Evolutionary conservation across 177 flowering plant genomes (phyloP).

Genomic region (Tripterygium wilfordii): DNA sequence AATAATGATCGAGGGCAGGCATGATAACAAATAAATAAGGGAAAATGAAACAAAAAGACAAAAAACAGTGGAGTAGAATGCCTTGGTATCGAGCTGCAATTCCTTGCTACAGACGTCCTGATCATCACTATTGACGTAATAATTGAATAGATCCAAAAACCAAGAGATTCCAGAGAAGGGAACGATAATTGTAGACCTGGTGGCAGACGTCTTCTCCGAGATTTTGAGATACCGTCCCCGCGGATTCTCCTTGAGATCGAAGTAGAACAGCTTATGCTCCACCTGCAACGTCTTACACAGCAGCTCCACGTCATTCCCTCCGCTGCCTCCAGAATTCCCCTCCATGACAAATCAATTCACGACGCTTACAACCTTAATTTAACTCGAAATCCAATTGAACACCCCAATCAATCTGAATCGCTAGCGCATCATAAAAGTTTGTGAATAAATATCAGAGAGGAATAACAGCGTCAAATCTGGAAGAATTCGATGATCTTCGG

Average conservation of each 20-base stretch:
- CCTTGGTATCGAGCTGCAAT: conserved; percentile 93
- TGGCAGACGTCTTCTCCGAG: conserved; percentile 93
- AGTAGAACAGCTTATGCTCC: conserved; percentile 97
- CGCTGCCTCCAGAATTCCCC: conserved; percentile 11
- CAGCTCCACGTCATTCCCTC: conserved; percentile 79
- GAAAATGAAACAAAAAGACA: not conserved
- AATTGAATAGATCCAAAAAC: conserved; percentile 96
- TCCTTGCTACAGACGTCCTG: conserved; percentile 86
- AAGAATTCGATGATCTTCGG: too few relatives aligned
- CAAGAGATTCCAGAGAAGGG: conserved; percentile 82
- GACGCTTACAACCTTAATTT: too few relatives aligned
- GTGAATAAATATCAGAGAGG: too few relatives aligned
- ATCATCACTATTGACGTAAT: conserved; percentile 74
- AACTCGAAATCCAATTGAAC: too few relatives aligned
- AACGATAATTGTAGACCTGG: conserved; percentile 94
- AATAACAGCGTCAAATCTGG: too few relatives aligned
- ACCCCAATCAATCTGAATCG: too few relatives aligned
- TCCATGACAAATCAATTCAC: not conserved
- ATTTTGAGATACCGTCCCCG: conserved; percentile 91
- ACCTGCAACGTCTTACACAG: conserved; percentile 91
- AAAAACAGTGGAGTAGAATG: not conserved
- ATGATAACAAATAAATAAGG: not conserved
- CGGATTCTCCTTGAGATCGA: conserved; percentile 96
- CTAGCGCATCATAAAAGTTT: too few relatives aligned
- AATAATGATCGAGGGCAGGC: not conserved